Percentiles rank a stretch among this genome's conserved stretches.
These are phyloP conservation scores for Phaffia australis DNA, from an alignment of 768 basidiomycete genomes.

Conservation along the genomic window DNA sequence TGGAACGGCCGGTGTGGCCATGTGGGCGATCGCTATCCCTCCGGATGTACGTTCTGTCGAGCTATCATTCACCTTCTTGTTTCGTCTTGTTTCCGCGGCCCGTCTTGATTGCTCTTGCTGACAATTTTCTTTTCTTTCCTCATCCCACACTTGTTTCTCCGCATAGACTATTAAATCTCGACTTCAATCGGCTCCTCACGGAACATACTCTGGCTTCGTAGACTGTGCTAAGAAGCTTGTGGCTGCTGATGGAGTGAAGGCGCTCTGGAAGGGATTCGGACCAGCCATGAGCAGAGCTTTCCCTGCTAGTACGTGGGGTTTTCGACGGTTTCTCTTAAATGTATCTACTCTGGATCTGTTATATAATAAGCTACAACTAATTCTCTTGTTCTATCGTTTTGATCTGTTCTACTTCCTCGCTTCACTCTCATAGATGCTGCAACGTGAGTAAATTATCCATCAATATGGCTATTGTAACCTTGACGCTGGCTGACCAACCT, in stretches of 20 bases:
- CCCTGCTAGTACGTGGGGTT: conserved; percentile 2
- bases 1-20: conserved; percentile 87
- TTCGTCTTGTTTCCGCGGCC: background rate
- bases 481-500: background rate
- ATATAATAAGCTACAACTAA: background rate
- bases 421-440: conserved; percentile 2
- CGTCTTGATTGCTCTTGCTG: background rate
- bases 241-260: conserved; percentile 68
- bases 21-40: conserved; percentile 97
- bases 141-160: background rate
- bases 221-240: conserved; percentile 90
- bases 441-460: conserved; percentile 6
- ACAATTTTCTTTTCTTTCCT: background rate
- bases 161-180: conserved; percentile 84
- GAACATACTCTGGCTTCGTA: conserved; percentile 87
- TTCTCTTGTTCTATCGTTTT: background rate
- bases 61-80: background rate
- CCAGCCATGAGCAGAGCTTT: conserved; percentile 84
- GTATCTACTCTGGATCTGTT: background rate
- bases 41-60: conserved; percentile 60
- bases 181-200: conserved; percentile 89
- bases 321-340: background rate
- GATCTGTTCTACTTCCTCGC: background rate
- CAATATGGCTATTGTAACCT: background rate
- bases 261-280: conserved; percentile 94